These are phyloP conservation scores for Sisymbrium irio DNA, from an alignment of 345 rosid species.

Conservation along the genomic window DNA sequence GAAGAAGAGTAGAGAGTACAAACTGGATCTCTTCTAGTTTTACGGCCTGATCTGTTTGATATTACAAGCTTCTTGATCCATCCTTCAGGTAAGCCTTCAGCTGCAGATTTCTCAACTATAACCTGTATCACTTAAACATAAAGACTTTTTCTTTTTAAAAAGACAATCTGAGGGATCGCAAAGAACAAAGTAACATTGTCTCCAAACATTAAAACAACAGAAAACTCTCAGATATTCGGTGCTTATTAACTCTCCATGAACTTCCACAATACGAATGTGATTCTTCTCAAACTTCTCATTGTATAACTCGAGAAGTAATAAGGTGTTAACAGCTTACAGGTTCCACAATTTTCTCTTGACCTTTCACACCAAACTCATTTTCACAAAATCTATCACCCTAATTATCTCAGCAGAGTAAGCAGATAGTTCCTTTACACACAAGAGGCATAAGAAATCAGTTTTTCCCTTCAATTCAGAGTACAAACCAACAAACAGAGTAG, in stretches of 20 bases:
- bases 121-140: slow-evolving; percentile 50
- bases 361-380: not conserved
- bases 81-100: slow-evolving; percentile 81
- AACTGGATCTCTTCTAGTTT: slow-evolving; percentile 72
- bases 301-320: not conserved
- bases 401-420: not conserved
- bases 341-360: not conserved
- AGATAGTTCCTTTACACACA: not conserved
- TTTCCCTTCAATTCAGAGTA: not conserved
- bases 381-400: not conserved
- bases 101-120: slow-evolving; percentile 50
- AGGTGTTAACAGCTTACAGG: not conserved
- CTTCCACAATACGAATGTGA: not conserved
- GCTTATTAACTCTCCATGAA: not conserved
- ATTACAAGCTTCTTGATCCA: slow-evolving; percentile 81
- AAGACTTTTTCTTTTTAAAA: slow-evolving; percentile 17
- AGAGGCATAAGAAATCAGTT: not conserved
- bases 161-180: not conserved
- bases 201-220: not conserved
- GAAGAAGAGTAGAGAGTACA: slow-evolving; percentile 20
- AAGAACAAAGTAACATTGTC: not conserved
- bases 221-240: not conserved
- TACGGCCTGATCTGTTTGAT: slow-evolving; percentile 46
- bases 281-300: not conserved
- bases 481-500: not conserved